These are phyloP conservation scores for Xylariaceae sp. DNA, from an alignment of 2,329 filamentous ascomycete genomes.

Conservation along the genomic window DNA sequence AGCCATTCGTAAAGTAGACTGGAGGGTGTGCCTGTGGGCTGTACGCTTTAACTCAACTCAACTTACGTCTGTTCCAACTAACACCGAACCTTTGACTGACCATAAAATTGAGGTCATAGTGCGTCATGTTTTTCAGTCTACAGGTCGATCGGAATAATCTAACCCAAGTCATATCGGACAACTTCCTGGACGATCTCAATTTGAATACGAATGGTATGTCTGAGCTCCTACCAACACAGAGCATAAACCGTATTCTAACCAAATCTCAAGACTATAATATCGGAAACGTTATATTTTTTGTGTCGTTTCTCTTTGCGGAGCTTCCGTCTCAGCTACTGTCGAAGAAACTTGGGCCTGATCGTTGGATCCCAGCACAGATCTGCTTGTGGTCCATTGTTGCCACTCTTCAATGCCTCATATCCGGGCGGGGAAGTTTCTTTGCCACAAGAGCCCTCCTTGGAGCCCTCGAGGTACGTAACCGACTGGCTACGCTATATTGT, in stretches of 20 bases:
- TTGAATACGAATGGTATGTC: slow-evolving; percentile 51
- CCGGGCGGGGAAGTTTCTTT: slow-evolving; percentile 35
- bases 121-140: slow-evolving; percentile 67
- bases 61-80: background rate
- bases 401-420: slow-evolving; percentile 37
- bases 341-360: slow-evolving; percentile 53
- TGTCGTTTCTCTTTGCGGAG: slow-evolving; percentile 63
- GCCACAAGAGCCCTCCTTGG: slow-evolving; percentile 38
- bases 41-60: slow-evolving; percentile 34
- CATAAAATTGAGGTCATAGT: no score
- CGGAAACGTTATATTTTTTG: slow-evolving; percentile 61
- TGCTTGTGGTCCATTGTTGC: slow-evolving; percentile 43
- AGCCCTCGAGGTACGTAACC: slow-evolving; percentile 35
- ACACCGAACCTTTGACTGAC: background rate
- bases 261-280: slow-evolving; percentile 54
- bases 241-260: background rate
- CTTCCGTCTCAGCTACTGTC: slow-evolving; percentile 66
- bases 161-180: slow-evolving; percentile 64
- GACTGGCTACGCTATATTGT: background rate
- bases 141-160: slow-evolving; percentile 68
- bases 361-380: slow-evolving; percentile 44
- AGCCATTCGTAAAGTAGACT: slow-evolving; percentile 56
- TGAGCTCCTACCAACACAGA: slow-evolving; percentile 36
- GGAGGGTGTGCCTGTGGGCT: slow-evolving; percentile 50
- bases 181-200: slow-evolving; percentile 62